These are phyloP conservation scores for Fraxinus dipetala DNA, from an alignment of 305 asterid species.

Conservation along the genomic window DNA sequence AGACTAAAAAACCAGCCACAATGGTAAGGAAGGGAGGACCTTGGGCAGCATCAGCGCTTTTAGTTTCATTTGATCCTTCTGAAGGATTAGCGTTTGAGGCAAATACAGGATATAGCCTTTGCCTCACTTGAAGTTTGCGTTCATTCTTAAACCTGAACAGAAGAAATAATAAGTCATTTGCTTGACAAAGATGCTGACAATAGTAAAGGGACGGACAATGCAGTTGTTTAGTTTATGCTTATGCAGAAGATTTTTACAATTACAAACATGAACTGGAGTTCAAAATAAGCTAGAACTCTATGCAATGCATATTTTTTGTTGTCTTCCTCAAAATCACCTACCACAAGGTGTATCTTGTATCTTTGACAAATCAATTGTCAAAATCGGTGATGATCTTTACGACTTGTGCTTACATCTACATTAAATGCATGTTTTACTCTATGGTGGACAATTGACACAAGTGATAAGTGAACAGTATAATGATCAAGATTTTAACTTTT, in stretches of 20 bases:
- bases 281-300: background rate
- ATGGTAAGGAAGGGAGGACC: slow-evolving; percentile 61
- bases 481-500: background rate
- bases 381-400: background rate
- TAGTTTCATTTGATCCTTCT: slow-evolving; percentile 27
- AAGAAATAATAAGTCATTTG: background rate
- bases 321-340: slow-evolving; percentile 3
- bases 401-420: background rate
- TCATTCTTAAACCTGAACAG: slow-evolving; percentile 37
- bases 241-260: background rate
- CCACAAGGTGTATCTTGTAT: background rate
- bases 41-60: slow-evolving; percentile 24
- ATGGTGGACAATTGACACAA: background rate
- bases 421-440: background rate
- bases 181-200: background rate
- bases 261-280: background rate
- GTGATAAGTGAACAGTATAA: background rate
- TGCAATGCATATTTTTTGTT: background rate
- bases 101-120: slow-evolving; percentile 27
- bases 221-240: background rate
- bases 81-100: slow-evolving; percentile 42
- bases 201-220: background rate
- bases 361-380: background rate
- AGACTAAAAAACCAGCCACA: slow-evolving; percentile 52
- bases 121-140: slow-evolving; percentile 26